Base-by-base conservation (phyloP, 495 filamentous ascomycete genomes). In the Delitschia confertaspora region DNA sequence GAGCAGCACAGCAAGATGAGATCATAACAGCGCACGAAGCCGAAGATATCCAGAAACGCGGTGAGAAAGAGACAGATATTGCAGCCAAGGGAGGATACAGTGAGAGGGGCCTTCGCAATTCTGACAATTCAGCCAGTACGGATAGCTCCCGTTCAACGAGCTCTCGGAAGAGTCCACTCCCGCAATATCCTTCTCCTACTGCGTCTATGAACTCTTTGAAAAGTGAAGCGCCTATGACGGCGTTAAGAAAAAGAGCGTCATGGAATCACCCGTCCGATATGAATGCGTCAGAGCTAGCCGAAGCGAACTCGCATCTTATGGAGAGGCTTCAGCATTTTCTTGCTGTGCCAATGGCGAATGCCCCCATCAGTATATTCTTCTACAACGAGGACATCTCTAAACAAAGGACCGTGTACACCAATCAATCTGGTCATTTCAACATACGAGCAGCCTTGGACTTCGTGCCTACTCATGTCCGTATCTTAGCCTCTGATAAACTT, bases 291-390 rank as follows among this genome's bases (percentile, higher is more conserved):
- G 84, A 95, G 57, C 64, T 95, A 3, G 69, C 79, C 0, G 64
- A 80, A 35, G 87, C 89, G 4, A 95, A 99, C 57, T 71, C 77
- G 2, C 82, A 88, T 56, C 68, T 99, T 8, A 85, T 94, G 78
- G 78, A 84, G 32, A 70, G 91, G 42, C 69, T 96, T 9, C 80
- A 77, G 23, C 91, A 93, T 8, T 99, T 99, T 55, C 67, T 96
- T 62, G 82, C 83, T 1, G 87, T 76, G 19, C 86, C 91, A 0
- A 62, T 89, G 41, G 69, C 76, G 3, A 73, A 78, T 31, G 67
- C 74, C 23, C 77, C 85, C 2, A 79, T 99, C 19, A 95, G 86
- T 1, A 67, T 91, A 1, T 95, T 95, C 66, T 94, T 96, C 65
- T 96, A 87, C 65, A 87, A 93, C 45, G 77, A 89, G 17, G 58